Percentiles rank a stretch among this genome's conserved stretches.
phyloP scores from a whole-genome alignment of 2,329 filamentous ascomycete species.

The Colletotrichum spaethianum region DNA sequence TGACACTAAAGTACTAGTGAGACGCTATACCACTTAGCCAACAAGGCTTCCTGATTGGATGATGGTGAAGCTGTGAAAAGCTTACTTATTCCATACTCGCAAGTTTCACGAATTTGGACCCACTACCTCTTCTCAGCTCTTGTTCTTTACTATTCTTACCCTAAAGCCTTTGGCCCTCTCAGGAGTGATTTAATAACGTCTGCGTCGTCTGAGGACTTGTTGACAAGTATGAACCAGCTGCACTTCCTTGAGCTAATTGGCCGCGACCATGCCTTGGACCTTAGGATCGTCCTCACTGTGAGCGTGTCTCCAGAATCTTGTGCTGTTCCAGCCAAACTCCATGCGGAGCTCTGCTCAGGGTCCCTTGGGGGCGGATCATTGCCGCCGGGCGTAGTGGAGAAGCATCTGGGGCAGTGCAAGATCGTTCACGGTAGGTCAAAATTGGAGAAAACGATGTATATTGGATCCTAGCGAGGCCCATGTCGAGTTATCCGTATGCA shows the following conservation, averaged over 20 bases:
- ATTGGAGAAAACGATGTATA: not conserved
- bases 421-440: not conserved
- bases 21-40: constrained; percentile 39
- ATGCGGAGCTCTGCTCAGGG: constrained; percentile 11
- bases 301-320: not conserved
- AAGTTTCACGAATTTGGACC: not conserved
- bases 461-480: not conserved
- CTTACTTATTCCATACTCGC: accelerated
- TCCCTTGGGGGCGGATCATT: constrained; percentile 4
- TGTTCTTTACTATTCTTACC: too few relatives aligned
- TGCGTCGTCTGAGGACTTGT: not conserved
- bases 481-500: not conserved
- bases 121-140: too few relatives aligned
- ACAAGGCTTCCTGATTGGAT: constrained; percentile 24
- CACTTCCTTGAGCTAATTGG: not conserved
- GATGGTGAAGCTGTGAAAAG: accelerated
- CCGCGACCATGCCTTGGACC: not conserved
- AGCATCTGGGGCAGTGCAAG: constrained; percentile 20
- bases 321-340: not conserved
- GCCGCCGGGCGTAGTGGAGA: constrained; percentile 16
- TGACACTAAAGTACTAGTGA: constrained; percentile 33
- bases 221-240: not conserved
- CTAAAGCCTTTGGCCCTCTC: too few relatives aligned
- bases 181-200: not conserved
- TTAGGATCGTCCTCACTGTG: too few relatives aligned